Percentiles rank a stretch among this genome's conserved stretches.
These are phyloP conservation scores for Cyclocybe aegerita DNA, from an alignment of 768 basidiomycete species.

Conservation along the genomic window DNA sequence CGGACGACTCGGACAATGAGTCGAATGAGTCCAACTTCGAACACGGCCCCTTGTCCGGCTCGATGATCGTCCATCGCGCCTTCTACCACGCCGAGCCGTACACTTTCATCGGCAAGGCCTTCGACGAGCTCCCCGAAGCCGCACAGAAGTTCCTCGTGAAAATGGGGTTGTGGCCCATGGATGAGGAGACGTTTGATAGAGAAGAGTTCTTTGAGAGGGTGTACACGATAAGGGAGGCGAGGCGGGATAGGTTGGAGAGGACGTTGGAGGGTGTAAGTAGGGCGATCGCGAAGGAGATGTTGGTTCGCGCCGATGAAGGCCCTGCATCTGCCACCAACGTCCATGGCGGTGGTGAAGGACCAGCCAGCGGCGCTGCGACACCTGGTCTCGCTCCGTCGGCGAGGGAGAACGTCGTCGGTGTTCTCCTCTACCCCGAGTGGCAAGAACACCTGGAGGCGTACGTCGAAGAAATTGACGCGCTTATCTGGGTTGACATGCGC, in stretches of 20 bases:
- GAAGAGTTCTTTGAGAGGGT: not conserved
- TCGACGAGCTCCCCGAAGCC: slow-evolving; percentile 5
- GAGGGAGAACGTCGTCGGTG: not conserved
- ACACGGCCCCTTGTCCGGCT: too few species aligned
- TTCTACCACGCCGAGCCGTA: not conserved
- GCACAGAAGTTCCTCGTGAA: slow-evolving; percentile 2
- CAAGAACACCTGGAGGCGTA: slow-evolving; percentile 6
- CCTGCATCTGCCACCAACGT: not conserved
- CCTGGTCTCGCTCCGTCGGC: not conserved
- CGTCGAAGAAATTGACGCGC: slow-evolving; percentile 9
- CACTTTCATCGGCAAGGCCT: not conserved
- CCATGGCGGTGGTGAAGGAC: not conserved
- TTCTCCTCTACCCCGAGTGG: slow-evolving; percentile 13
- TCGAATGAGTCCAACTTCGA: too few species aligned
- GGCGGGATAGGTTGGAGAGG: slow-evolving; percentile 3
- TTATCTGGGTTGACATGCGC: slow-evolving; percentile 13
- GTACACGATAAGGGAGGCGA: not conserved
- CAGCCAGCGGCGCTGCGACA: not conserved
- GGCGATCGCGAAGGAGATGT: slow-evolving; percentile 5
- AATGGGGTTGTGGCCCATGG: not conserved
- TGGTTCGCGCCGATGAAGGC: not conserved
- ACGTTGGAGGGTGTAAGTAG: slow-evolving; percentile 6
- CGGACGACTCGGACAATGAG: too few species aligned
- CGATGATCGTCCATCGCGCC: too few species aligned
- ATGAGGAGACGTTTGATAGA: not conserved